These are phyloP conservation scores for Citrullus mucosospermus DNA, from an alignment of 306 rosid species.

Conservation along the genomic window DNA sequence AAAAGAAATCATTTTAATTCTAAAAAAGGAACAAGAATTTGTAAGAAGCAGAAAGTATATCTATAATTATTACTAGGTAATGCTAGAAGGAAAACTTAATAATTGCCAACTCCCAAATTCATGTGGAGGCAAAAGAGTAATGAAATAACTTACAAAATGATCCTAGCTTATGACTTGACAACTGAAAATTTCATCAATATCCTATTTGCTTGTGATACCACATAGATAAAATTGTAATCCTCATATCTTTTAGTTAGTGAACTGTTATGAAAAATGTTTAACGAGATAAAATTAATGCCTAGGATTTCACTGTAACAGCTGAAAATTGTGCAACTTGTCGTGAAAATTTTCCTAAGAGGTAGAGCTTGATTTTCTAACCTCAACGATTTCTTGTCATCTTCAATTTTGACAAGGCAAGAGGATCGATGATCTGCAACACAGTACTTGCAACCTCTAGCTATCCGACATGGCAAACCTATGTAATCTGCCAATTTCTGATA, in stretches of 20 bases:
- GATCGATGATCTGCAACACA: slow-evolving; percentile 91
- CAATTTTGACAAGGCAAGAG: slow-evolving; percentile 83
- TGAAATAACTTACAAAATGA: neutral
- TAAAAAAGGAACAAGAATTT: neutral
- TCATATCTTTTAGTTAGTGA: neutral
- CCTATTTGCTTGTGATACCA: neutral
- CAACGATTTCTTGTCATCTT: slow-evolving; percentile 45
- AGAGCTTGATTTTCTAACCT: slow-evolving; percentile 36
- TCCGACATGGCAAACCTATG: slow-evolving; percentile 96
- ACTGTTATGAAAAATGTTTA: neutral
- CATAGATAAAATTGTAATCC: neutral
- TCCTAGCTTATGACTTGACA: neutral
- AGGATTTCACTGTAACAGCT: neutral
- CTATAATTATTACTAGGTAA: neutral
- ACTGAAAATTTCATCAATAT: neutral
- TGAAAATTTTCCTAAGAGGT: neutral
- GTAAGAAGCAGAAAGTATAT: neutral
- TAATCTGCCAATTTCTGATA: slow-evolving; percentile 87
- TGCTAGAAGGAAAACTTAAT: neutral
- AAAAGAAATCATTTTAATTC: neutral
- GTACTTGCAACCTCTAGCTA: slow-evolving; percentile 91
- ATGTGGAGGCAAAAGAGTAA: neutral
- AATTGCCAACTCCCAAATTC: neutral
- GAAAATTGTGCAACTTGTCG: neutral
- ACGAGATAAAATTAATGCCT: neutral